phyloP scores from a whole-genome alignment of 2,329 filamentous ascomycete genomes.

The Emmonsiellopsis sp. region DNA sequence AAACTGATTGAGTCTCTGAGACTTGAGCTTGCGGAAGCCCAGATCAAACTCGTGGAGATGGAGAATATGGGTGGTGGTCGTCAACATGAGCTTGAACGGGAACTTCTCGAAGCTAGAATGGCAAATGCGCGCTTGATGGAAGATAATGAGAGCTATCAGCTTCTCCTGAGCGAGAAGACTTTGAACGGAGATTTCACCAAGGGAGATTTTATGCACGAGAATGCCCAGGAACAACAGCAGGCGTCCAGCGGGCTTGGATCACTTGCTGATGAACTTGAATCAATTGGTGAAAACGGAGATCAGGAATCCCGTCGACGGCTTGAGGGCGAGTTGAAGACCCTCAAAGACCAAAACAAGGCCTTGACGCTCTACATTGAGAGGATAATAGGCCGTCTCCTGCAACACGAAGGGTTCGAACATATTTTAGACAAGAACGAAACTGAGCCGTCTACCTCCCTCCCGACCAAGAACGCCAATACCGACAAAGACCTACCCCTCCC shows the following conservation, averaged over 20 bases:
- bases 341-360: conserved; percentile 94
- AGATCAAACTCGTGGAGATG: conserved; percentile 90
- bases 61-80: conserved; percentile 87
- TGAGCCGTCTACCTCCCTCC: conserved; percentile 24
- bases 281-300: conserved; percentile 48
- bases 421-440: conserved; percentile 73
- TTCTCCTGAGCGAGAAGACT: conserved; percentile 88
- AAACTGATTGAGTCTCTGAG: conserved; percentile 88
- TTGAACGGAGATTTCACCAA: conserved; percentile 87
- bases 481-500: conserved; percentile 83
- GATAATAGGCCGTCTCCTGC: conserved; percentile 89
- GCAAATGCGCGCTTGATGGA: conserved; percentile 94
- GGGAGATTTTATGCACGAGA: conserved; percentile 63
- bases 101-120: conserved; percentile 86
- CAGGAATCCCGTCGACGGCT: conserved; percentile 57
- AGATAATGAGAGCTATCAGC: conserved; percentile 96
- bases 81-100: conserved; percentile 80
- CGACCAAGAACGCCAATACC: conserved; percentile 15
- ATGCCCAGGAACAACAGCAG: conserved; percentile 33
- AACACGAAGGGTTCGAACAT: conserved; percentile 90
- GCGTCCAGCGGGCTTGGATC: conserved; percentile 40
- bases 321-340: conserved; percentile 67
- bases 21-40: conserved; percentile 84
- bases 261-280: conserved; percentile 82
- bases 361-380: conserved; percentile 97